Base-by-base conservation (phyloP, 73 alveolate genomes). In the Tetrahymena malaccensis region DNA sequence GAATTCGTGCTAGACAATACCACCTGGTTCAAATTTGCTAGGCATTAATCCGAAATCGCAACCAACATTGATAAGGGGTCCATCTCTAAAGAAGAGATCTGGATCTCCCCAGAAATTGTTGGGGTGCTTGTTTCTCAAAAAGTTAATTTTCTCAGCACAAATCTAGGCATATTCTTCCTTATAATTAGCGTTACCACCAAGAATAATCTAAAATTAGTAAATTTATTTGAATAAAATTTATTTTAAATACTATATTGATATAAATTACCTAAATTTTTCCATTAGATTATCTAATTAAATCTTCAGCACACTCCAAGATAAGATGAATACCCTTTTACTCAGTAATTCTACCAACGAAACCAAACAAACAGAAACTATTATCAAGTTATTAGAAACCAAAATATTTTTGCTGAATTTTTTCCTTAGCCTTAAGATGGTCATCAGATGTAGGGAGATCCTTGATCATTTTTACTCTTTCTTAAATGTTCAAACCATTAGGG, bases 1-100 rank as follows among this genome's bases (percentile, higher is more conserved):
- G 99, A 99, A 99, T 96, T 99, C 99, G 96, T 99, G 99, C 94
- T 99, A 98, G 10, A 99, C 99, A 37, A 99, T 99, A 93, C 99
- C 99, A 84, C 99, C 99, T 25, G 99, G 99, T 95, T 99, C 99
- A 94, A 99, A 99, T 84, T 97, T 93, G 10, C 99, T 96, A 55
- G 99, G 99, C 99, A 99, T 99, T 85, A 99, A 94, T 34, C 99
- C 99, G 96, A 97, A 99, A 96, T 99, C 99, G 94, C 99, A 94
- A 4, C 99, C 99, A 40, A 98, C 97, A 96, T 98, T 98, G 31
- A 99, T 98, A 50, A 98, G 93, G 17, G 99, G 98, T 15, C 99
- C 99, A 94, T 99, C 99, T 27, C 98, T 97, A 95, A 99, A 99
- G 98, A 99, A 99, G 94, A 97, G 98, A 85, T 98, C 98, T 21